A percentile compares a stretch with the other conserved stretches of the same genome.
phyloP scores from a whole-genome alignment of 176 grass and related monocot species.

The Luzula sylvatica region DNA sequence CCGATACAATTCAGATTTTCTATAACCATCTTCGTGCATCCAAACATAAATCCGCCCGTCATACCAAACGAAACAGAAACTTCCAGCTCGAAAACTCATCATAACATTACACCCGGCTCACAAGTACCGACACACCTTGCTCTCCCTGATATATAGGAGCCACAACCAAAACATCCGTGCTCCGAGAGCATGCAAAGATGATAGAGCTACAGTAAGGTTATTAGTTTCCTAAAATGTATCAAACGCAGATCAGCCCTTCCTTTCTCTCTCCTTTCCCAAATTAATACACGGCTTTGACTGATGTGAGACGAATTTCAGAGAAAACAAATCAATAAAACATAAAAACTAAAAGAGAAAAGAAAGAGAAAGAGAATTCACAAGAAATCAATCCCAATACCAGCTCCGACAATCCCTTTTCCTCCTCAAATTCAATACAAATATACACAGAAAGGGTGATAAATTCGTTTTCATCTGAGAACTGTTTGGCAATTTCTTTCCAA shows the following conservation, averaged over 20 bases:
- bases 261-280: conserved; percentile 3
- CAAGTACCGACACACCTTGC: neutral
- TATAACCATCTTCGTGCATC: too few species aligned
- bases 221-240: conserved; percentile 1
- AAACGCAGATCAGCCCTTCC: neutral
- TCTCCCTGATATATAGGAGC: neutral
- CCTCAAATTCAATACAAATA: too few species aligned
- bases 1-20: too few species aligned
- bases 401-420: too few species aligned
- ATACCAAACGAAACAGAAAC: too few species aligned
- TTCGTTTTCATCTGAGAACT: neutral
- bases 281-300: conserved; percentile 13
- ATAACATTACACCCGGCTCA: too few species aligned
- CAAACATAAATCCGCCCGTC: too few species aligned
- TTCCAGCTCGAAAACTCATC: too few species aligned
- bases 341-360: neutral
- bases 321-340: too few species aligned
- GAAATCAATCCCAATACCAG: too few species aligned
- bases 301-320: neutral
- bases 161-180: neutral
- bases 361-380: too few species aligned
- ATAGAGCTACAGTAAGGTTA: neutral
- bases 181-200: neutral
- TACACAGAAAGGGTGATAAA: too few species aligned
- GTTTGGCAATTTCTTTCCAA: neutral